Base-by-base conservation (phyloP, 805 yeast genomes). In the Maudiozyma turicensis region DNA sequence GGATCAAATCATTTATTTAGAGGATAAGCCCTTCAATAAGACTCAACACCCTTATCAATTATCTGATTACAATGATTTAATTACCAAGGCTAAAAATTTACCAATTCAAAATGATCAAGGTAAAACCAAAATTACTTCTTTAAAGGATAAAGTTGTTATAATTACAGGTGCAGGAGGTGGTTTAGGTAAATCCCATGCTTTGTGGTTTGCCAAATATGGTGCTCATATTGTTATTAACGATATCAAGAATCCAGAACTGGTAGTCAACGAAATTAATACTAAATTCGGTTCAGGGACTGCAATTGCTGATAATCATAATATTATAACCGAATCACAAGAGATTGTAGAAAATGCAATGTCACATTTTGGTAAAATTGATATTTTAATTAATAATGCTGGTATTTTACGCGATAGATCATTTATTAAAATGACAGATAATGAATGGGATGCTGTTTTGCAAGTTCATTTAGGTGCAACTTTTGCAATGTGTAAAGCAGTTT, bases 111-210 rank as follows among this genome's bases (percentile, higher is more conserved):
- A 78, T 59, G 78, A 78, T 55, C 86, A 82, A 61, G 84, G 85
- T 7, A 51, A 70, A 6, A 71, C 71, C 47, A 67, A 72, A 28
- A 74, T 84, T 43, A 43, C 54, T 11, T 79, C 88, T 31, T 71
- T 91, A 64, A 80, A 80, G 63, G 89, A 74, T 57, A 86, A 86
- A 69, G 96, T 91, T 49, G 96, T 88, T 35, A 77, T 91, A 50
- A 80, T 91, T 49, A 91, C 98, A 14, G 99, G 99, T 54, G 90
- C 96, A 40, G 97, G 96, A 54, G 82, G 86, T 45, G 99, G 99
- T 44, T 76, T 91, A 58, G 99, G 99, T 53, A 81, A 84, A 64
- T 85, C 89, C 50, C 95, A 91, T 70, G 95, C 98, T 3, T 69
- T 80, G 46, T 75, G 79, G 64, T 84, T 85, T 64, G 97, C 95